Evolutionary conservation across 1,139 yeast genomes (phyloP), one percentile per base, ranked within the genome.

Genomic region (Hyphopichia fennica): DNA sequence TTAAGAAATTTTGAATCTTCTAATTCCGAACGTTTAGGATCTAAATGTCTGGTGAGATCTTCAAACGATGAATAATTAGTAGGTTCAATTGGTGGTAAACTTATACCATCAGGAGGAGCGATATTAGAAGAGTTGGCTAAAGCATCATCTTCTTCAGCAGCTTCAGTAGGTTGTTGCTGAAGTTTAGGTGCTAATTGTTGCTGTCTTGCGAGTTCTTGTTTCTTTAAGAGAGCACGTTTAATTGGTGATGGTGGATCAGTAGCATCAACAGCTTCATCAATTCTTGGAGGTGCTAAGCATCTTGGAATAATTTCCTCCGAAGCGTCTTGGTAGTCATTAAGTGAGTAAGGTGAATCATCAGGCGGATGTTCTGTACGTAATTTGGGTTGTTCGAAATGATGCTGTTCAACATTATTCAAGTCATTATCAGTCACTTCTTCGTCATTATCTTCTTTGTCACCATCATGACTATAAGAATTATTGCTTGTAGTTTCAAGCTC

Each of bases 121-220:
- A 73, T 62, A 45, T 70, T 72, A 3, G 77, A 70, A 0, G 78
- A 72, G 50, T 73, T 73, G 10, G 79, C 78, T 35, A 63, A 50
- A 3, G 34, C 39, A 13, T 38, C 30, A n/a, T 44, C 45, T 14
- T 42, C 43, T 16, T 38, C 47, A 16, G 30, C 19, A 15, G 31
- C 38, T 16, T 34, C 17, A 4, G 17, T 13, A 6, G 17, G 11
- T n/a, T 31, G 16, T 5, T 25, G n/a, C n/a, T n/a, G n/a, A n/a
- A n/a, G n/a, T 28, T 28, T 13, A 13, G 25, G 7, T 7, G 10
- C 31, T 17, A 30, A 30, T 17, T 33, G 40, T 40, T 39, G 30
- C 27, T 31, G 22, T 30, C 29, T 23, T 31, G 41, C 43, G 5
- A 6, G 16, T 3, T 10, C n/a, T 16, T 16, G 20, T 31, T 31